Evolutionary conservation across 2,329 filamentous ascomycete genomes (phyloP).

Genomic region (Colletotrichum navitas): DNA sequence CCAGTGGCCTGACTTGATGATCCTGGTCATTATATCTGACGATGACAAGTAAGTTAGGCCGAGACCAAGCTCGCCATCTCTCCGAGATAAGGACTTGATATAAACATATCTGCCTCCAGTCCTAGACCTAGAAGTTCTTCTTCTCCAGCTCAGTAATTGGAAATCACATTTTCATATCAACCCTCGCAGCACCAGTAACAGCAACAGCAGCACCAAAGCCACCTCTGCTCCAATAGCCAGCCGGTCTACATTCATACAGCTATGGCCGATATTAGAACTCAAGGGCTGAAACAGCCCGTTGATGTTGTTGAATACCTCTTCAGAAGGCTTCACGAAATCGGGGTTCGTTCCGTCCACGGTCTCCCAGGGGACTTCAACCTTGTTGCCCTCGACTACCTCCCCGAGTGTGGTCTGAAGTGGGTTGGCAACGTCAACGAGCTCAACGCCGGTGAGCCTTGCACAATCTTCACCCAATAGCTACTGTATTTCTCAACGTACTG

Average conservation of each 20-base stretch:
- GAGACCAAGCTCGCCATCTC: background rate
- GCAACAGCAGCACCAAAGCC: slow-evolving; percentile 1
- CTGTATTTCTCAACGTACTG: background rate
- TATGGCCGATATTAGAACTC: slow-evolving; percentile 56
- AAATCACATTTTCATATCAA: background rate
- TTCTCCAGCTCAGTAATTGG: background rate
- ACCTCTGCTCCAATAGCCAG: background rate
- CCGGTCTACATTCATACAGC: background rate
- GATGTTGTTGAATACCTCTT: slow-evolving; percentile 79
- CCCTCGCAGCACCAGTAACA: background rate
- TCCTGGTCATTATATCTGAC: slow-evolving; percentile 6
- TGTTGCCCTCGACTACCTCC: slow-evolving; percentile 74
- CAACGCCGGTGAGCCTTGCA: slow-evolving; percentile 71
- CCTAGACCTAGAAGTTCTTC: background rate
- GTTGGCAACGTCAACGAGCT: slow-evolving; percentile 79
- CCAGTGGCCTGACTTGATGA: slow-evolving; percentile 31
- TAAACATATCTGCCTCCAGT: slow-evolving; percentile 14
- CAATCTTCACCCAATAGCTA: slow-evolving; percentile 15
- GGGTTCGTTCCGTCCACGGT: slow-evolving; percentile 74
- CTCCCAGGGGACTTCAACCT: slow-evolving; percentile 83
- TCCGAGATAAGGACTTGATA: slow-evolving; percentile 9
- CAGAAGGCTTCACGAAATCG: slow-evolving; percentile 72
- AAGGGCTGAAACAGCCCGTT: slow-evolving; percentile 61
- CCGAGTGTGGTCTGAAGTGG: slow-evolving; percentile 70
- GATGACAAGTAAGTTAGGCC: background rate